These are phyloP conservation scores for Penicillium aurantiogriseum DNA, from an alignment of 2,329 filamentous ascomycete genomes.

Conservation along the genomic window DNA sequence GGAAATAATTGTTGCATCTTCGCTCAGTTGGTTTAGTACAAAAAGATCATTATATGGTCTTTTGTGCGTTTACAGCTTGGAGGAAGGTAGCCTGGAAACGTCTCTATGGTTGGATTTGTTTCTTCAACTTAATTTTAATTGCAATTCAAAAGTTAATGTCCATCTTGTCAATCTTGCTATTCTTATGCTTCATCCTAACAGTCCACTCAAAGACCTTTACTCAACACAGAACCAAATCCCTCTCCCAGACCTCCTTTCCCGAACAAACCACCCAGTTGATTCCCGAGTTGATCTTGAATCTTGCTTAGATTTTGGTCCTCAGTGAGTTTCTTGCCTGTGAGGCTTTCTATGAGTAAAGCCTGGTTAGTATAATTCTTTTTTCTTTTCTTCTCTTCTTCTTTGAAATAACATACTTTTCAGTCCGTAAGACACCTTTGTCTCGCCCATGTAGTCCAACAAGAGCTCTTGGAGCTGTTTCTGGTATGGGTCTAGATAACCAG, in stretches of 20 bases:
- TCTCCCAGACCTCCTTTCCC: slow-evolving; percentile 24
- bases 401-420: slow-evolving; percentile 23
- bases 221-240: slow-evolving; percentile 21
- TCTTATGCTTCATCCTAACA: background rate
- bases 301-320: slow-evolving; percentile 29
- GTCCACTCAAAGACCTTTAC: slow-evolving; percentile 17
- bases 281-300: slow-evolving; percentile 27
- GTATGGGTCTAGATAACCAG: slow-evolving; percentile 30
- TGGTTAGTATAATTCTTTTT: background rate
- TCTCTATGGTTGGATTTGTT: background rate
- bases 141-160: background rate
- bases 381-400: background rate
- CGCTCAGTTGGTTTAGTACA: background rate
- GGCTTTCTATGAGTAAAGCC: slow-evolving; percentile 15
- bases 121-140: background rate
- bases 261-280: slow-evolving; percentile 22
- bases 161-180: background rate
- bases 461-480: slow-evolving; percentile 31
- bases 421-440: slow-evolving; percentile 29
- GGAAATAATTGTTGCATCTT: background rate
- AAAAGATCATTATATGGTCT: background rate
- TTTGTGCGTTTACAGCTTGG: background rate
- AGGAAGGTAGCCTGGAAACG: background rate
- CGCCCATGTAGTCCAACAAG: slow-evolving; percentile 30
- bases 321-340: slow-evolving; percentile 25